A percentile compares a stretch with the other conserved stretches of the same genome.
Conservation (phyloP, 2,329 filamentous ascomycete genomes). For the Didymella pinodella region DNA sequence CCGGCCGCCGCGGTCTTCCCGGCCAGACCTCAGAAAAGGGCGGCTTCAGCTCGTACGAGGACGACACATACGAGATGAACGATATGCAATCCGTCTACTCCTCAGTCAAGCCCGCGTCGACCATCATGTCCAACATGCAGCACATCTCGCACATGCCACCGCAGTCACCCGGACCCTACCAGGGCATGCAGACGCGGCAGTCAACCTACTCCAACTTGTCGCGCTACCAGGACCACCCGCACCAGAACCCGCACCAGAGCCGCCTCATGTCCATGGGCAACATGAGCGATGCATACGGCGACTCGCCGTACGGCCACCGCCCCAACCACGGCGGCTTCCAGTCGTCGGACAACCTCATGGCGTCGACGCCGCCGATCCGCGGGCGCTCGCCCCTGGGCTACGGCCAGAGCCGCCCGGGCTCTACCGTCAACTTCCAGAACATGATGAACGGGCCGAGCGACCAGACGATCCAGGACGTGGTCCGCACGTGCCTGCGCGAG, state of each 20-base stretch:
- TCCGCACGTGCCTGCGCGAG: conserved; percentile 81
- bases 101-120: conserved; percentile 84
- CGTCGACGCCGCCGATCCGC: conserved; percentile 47
- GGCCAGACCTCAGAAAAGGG: conserved; percentile 65
- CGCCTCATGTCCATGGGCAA: conserved; percentile 69
- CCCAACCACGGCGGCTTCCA: conserved; percentile 55
- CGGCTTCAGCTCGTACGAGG: conserved; percentile 68
- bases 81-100: conserved; percentile 98
- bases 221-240: conserved; percentile 69
- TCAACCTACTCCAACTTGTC: conserved; percentile 73
- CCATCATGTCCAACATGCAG: conserved; percentile 84
- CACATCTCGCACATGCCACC: conserved; percentile 80
- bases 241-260: conserved; percentile 62
- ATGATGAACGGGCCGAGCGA: conserved; percentile 75
- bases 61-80: conserved; percentile 91
- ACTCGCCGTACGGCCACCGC: conserved; percentile 51
- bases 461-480: conserved; percentile 79
- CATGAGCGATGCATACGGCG: conserved; percentile 55
- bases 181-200: conserved; percentile 70
- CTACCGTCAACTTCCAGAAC: conserved; percentile 67
- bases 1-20: conserved; percentile 79
- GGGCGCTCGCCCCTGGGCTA: conserved; percentile 61
- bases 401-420: conserved; percentile 59
- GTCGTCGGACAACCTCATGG: conserved; percentile 52
- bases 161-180: conserved; percentile 75